Percentiles rank a stretch among this genome's conserved stretches.
Conservation (phyloP, 202 grass and related monocot genomes). For the Alloteropsis angusta region DNA sequence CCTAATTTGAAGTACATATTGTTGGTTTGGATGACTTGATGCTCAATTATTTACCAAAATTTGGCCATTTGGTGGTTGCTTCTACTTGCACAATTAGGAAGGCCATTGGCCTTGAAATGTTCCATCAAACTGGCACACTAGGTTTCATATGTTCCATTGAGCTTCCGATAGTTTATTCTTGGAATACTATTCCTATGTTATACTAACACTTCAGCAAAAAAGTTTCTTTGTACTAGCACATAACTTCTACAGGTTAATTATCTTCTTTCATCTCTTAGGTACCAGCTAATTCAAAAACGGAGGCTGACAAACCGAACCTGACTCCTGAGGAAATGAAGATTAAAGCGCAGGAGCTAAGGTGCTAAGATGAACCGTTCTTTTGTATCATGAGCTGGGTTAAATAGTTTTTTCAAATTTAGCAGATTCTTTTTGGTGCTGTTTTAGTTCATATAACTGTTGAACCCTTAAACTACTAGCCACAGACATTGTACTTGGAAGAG, state of each 20-base stretch:
- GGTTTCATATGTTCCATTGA: background rate
- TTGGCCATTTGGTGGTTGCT: background rate
- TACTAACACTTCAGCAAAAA: background rate
- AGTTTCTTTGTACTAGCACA: background rate
- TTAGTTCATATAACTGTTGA: background rate
- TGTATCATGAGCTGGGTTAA: background rate
- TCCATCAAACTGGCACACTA: background rate
- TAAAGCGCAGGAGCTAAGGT: constrained; percentile 89
- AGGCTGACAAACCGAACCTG: constrained; percentile 48
- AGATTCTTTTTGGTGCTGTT: background rate
- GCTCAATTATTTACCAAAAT: background rate
- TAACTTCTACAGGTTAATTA: background rate
- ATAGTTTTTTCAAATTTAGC: background rate
- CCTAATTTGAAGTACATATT: background rate
- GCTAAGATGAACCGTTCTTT: constrained; percentile 20
- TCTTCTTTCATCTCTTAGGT: constrained; percentile 44
- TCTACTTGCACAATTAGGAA: background rate
- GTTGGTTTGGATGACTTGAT: background rate
- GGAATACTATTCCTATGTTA: background rate
- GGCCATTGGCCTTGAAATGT: background rate
- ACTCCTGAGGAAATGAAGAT: constrained; percentile 88
- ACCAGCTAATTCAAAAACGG: constrained; percentile 34
- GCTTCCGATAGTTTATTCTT: background rate
- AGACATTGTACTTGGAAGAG: background rate
- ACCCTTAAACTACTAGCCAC: background rate